Conservation (phyloP, 1,284 basidiomycete genomes). For the Puccinia triticina region DNA sequence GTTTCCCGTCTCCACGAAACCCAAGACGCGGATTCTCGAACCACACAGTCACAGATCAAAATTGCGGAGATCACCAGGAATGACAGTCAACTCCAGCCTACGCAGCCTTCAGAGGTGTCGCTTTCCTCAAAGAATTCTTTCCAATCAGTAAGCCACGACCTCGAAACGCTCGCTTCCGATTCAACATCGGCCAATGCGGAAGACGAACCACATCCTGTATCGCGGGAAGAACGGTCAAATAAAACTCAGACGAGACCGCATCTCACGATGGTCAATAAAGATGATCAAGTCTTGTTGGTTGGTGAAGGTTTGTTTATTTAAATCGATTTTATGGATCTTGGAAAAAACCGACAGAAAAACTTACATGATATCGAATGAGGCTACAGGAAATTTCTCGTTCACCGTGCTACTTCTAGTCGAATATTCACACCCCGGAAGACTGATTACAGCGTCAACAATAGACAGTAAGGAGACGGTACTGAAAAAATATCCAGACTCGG, state of each 20-base stretch:
- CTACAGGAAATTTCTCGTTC: constrained; percentile 82
- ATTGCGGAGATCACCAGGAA: too few relatives aligned
- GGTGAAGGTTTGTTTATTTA: constrained; percentile 36
- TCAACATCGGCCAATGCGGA: too few relatives aligned
- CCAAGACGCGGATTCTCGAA: too few relatives aligned
- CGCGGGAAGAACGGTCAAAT: neutral
- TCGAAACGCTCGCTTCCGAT: too few relatives aligned
- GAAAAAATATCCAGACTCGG: constrained; percentile 81
- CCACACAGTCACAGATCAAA: too few relatives aligned
- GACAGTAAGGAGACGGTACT: constrained; percentile 78
- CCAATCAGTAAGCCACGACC: too few relatives aligned
- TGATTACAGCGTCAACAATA: constrained; percentile 83
- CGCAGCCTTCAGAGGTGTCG: too few relatives aligned
- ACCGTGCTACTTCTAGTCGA: constrained; percentile 71
- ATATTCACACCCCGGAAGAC: constrained; percentile 65
- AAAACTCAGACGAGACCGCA: neutral
- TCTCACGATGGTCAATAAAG: constrained; percentile 17
- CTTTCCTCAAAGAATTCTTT: too few relatives aligned
- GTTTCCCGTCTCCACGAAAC: too few relatives aligned
- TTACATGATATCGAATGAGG: neutral
- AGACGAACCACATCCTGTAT: too few relatives aligned
- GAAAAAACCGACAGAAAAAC: neutral
- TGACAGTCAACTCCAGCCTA: too few relatives aligned
- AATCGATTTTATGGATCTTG: neutral
- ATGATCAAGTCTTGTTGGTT: constrained; percentile 31